A percentile compares a stretch with the other conserved stretches of the same genome.
phyloP scores from a whole-genome alignment of 2,329 filamentous ascomycete species.

The Alternaria longipes region DNA sequence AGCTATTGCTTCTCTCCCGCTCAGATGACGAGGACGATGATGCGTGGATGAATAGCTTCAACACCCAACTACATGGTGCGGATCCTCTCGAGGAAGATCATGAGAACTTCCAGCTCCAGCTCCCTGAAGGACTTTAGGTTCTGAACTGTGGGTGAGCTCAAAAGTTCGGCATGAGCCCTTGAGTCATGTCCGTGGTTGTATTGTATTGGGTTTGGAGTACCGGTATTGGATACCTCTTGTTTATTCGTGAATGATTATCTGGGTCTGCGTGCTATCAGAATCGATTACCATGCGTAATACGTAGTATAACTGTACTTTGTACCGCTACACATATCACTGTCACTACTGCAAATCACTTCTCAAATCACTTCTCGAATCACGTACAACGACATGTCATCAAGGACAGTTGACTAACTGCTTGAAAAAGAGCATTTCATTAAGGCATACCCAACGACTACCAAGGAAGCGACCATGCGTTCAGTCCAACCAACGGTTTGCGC shows the following conservation, averaged over 20 bases:
- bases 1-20: slow-evolving; percentile 37
- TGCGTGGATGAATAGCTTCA: slow-evolving; percentile 45
- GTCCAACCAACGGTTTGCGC: background rate
- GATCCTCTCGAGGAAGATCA: slow-evolving; percentile 42
- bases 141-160: background rate
- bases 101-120: slow-evolving; percentile 43
- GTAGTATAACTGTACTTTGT: background rate
- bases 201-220: slow-evolving; percentile 7
- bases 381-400: background rate
- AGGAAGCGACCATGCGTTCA: background rate
- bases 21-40: slow-evolving; percentile 44
- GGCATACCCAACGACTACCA: background rate
- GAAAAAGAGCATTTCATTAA: background rate
- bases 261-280: background rate
- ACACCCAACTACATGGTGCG: slow-evolving; percentile 31
- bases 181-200: background rate
- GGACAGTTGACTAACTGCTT: background rate
- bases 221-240: slow-evolving; percentile 23
- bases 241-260: slow-evolving; percentile 1
- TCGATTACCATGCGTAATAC: background rate
- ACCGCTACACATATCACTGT: background rate
- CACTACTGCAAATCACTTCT: background rate
- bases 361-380: background rate
- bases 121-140: slow-evolving; percentile 43
- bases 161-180: background rate